Base-by-base conservation (phyloP, 2,329 filamentous ascomycete species). In the Aspergillus fijiensis region DNA sequence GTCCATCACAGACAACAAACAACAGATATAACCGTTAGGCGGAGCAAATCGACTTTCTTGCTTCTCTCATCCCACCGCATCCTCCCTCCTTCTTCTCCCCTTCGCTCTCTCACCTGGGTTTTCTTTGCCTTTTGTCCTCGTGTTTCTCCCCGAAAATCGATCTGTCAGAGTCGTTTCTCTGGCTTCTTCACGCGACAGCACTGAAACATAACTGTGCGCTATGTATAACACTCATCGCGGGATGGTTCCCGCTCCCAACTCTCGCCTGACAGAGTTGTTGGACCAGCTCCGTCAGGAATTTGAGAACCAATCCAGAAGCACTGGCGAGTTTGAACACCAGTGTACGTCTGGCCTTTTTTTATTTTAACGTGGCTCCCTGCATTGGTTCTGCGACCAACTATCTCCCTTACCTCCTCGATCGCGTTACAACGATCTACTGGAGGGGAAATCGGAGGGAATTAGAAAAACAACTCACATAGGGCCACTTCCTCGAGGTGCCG, bases 271-370 rank as follows among this genome's bases (percentile, higher is more conserved):
- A 68, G 94, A 99, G 82, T 87, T 98, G 65, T 84, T 99, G 72
- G 94, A 98, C 59, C 89, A 92, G 75, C 87, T 99, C 70, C 88
- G 94, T 73, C 85, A 87, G 72, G 95, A 99, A 78, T 98, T 97
- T 69, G 94, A 98, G 67, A 88, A 84, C 62, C 90, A 96, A 76
- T 84, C 89, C 69, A 87, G 90, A 66, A 87, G 91, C 69, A 90
- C 87, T 66, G 91, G 91, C 74, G 91, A 92, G 69, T 96, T 92
- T 75, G 94, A 99, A 75, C 91, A 94, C 76, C 92, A 96, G 76
- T 90, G 94, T 97, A 87, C 83, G 92, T 87, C 62, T 64, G 11
- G 50, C 23, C 51, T 48, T 62, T 57, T 39, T 63, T 45, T 29
- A 45, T 45, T 33, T 9, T 16, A 25, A 29, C 42, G 25, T 55